These are phyloP conservation scores for Lentinus tigrinus DNA, from an alignment of 768 basidiomycete genomes.

Conservation along the genomic window DNA sequence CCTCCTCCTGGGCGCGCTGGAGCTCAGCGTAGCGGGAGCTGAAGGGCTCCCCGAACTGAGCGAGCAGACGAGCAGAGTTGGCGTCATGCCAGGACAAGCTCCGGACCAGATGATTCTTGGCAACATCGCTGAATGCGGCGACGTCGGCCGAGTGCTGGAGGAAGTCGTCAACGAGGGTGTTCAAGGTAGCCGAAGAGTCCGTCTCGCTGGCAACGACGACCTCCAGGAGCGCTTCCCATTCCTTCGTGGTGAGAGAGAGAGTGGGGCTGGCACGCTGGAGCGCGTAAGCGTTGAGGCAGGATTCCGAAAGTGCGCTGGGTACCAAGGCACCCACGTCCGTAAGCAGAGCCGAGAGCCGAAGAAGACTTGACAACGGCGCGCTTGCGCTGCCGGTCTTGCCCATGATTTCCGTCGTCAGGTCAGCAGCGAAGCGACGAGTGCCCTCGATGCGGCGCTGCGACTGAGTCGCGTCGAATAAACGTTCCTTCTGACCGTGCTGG, in stretches of 20 bases:
- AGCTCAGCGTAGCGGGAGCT: slow-evolving; percentile 11
- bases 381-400: background rate
- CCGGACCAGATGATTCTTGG: slow-evolving; percentile 12
- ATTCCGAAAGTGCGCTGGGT: slow-evolving; percentile 33
- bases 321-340: slow-evolving; percentile 23
- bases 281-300: slow-evolving; percentile 47
- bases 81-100: slow-evolving; percentile 10
- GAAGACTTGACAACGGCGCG: slow-evolving; percentile 4
- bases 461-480: slow-evolving; percentile 9
- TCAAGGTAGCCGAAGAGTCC: slow-evolving; percentile 11
- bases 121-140: slow-evolving; percentile 12
- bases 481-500: slow-evolving; percentile 7
- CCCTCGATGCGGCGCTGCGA: slow-evolving; percentile 15
- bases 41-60: slow-evolving; percentile 17
- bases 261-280: slow-evolving; percentile 31
- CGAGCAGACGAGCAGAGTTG: slow-evolving; percentile 12
- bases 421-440: slow-evolving; percentile 14
- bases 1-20: background rate
- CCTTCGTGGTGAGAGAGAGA: slow-evolving; percentile 34
- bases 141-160: slow-evolving; percentile 18
- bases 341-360: slow-evolving; percentile 11
- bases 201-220: slow-evolving; percentile 26
- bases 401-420: slow-evolving; percentile 8
- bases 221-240: slow-evolving; percentile 49
- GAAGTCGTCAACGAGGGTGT: slow-evolving; percentile 9